A percentile compares a stretch with the other conserved stretches of the same genome.
phyloP scores from a whole-genome alignment of 1,284 basidiomycete species.

The Ceratobasidium sp. region DNA sequence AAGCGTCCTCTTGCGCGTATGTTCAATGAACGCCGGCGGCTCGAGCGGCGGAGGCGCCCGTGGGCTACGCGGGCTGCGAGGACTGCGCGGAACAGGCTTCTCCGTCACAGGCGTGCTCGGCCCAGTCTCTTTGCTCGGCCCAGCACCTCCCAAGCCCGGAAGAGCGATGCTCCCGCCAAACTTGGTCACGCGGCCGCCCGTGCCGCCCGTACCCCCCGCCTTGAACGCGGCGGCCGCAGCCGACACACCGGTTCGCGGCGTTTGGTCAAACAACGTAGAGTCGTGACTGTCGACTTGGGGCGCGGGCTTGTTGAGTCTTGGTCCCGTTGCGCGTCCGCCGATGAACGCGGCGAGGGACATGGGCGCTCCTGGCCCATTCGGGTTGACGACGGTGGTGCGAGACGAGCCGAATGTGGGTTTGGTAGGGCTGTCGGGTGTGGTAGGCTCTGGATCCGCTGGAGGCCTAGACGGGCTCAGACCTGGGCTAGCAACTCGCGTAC shows the following conservation, averaged over 20 bases:
- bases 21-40: not conserved
- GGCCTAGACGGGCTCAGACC: slow-evolving; percentile 29
- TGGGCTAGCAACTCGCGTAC: slow-evolving; percentile 47
- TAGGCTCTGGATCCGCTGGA: slow-evolving; percentile 44
- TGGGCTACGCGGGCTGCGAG: slow-evolving; percentile 25
- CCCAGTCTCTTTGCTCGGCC: not conserved
- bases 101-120: slow-evolving; percentile 35
- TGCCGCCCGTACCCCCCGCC: not conserved
- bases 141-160: slow-evolving; percentile 28
- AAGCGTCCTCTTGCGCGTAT: slow-evolving; percentile 29
- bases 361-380: slow-evolving; percentile 57
- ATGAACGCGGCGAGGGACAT: slow-evolving; percentile 83
- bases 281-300: slow-evolving; percentile 77
- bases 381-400: slow-evolving; percentile 29
- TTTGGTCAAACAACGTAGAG: slow-evolving; percentile 59
- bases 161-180: slow-evolving; percentile 40
- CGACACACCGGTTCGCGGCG: slow-evolving; percentile 18
- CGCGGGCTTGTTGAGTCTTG: slow-evolving; percentile 76
- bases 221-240: slow-evolving; percentile 59
- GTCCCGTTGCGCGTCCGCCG: slow-evolving; percentile 78
- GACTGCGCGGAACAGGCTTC: slow-evolving; percentile 26
- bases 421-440: slow-evolving; percentile 49
- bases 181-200: slow-evolving; percentile 18
- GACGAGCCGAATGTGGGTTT: slow-evolving; percentile 51
- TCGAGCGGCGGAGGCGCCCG: slow-evolving; percentile 25